Conservation (phyloP, 2,329 filamentous ascomycete species). For the Trichoderma lentiforme region DNA sequence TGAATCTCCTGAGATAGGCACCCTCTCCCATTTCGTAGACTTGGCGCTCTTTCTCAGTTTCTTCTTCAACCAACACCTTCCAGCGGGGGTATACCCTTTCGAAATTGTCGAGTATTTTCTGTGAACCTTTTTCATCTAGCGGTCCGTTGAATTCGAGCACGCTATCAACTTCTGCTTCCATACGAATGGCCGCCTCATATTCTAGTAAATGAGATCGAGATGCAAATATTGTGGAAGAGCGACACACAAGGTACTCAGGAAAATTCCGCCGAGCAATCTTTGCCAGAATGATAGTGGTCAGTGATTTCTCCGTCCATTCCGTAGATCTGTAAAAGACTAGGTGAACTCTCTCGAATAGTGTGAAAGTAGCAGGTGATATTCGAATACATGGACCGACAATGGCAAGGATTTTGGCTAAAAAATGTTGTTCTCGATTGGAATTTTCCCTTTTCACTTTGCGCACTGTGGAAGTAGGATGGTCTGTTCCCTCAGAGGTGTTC, state of each 20-base stretch:
- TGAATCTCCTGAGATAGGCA: constrained; percentile 84
- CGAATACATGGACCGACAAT: constrained; percentile 81
- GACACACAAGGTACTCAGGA: constrained; percentile 83
- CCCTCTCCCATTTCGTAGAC: constrained; percentile 82
- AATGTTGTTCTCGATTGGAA: constrained; percentile 69
- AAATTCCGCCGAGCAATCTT: constrained; percentile 87
- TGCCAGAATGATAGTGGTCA: constrained; percentile 91
- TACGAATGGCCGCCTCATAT: constrained; percentile 81
- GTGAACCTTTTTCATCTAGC: constrained; percentile 61
- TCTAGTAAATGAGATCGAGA: constrained; percentile 74
- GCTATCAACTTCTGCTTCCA: constrained; percentile 76
- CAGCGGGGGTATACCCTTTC: constrained; percentile 77
- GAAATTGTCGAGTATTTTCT: constrained; percentile 68
- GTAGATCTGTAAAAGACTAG: constrained; percentile 94
- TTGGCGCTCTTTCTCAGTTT: constrained; percentile 71
- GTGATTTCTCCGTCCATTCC: constrained; percentile 94
- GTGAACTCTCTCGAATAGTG: constrained; percentile 90
- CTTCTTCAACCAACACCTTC: constrained; percentile 67
- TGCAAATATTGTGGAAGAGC: constrained; percentile 83
- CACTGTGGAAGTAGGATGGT: constrained; percentile 27
- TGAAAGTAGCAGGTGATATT: constrained; percentile 67
- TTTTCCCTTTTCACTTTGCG: constrained; percentile 28
- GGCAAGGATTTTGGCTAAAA: constrained; percentile 70
- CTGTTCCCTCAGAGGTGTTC: constrained; percentile 42
- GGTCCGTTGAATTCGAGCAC: constrained; percentile 77